A percentile compares a stretch with the other conserved stretches of the same genome.
Conservation (phyloP, 73 alveolate species). For the Halteria grandinella region DNA sequence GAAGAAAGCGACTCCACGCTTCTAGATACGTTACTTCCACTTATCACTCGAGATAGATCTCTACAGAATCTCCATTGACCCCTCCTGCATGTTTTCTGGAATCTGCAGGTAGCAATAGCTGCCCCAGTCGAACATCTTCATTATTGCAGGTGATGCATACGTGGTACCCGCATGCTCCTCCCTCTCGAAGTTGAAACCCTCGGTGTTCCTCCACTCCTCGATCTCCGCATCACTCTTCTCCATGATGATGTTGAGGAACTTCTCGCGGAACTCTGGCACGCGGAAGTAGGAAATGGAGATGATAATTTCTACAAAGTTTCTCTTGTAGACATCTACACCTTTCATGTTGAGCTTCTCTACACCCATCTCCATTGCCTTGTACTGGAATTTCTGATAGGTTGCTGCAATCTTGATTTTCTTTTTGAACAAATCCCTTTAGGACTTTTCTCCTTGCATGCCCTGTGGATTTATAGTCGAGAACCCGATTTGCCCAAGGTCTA, state of each 20-base stretch:
- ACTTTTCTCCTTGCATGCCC: slow-evolving; percentile 38
- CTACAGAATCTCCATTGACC: slow-evolving; percentile 47
- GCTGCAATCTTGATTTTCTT: slow-evolving; percentile 67
- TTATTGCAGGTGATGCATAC: too few species aligned
- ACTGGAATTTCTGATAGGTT: slow-evolving; percentile 61
- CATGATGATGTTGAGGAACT: slow-evolving; percentile 40
- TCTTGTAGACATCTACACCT: slow-evolving; percentile 79
- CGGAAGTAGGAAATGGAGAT: slow-evolving; percentile 81
- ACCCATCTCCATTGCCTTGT: slow-evolving; percentile 56
- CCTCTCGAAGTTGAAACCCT: slow-evolving; percentile 40
- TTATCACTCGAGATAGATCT: slow-evolving; percentile 41
- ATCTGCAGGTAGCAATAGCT: slow-evolving; percentile 70
- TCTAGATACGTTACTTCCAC: slow-evolving; percentile 78
- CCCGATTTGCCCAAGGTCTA: slow-evolving; percentile 70
- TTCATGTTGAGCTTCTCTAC: slow-evolving; percentile 76
- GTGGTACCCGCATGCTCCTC: neutral
- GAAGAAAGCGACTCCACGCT: slow-evolving; percentile 91
- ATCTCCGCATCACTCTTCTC: slow-evolving; percentile 42
- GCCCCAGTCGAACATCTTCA: slow-evolving; percentile 83
- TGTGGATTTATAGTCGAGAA: too few species aligned
- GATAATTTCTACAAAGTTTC: slow-evolving; percentile 72
- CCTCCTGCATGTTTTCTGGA: slow-evolving; percentile 56
- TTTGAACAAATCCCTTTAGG: slow-evolving; percentile 47
- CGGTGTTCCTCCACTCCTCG: slow-evolving; percentile 67
- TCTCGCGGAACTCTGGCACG: slow-evolving; percentile 61